phyloP scores from a whole-genome alignment of 352 stramenopile genomes.

The Blastocystis sp. region DNA sequence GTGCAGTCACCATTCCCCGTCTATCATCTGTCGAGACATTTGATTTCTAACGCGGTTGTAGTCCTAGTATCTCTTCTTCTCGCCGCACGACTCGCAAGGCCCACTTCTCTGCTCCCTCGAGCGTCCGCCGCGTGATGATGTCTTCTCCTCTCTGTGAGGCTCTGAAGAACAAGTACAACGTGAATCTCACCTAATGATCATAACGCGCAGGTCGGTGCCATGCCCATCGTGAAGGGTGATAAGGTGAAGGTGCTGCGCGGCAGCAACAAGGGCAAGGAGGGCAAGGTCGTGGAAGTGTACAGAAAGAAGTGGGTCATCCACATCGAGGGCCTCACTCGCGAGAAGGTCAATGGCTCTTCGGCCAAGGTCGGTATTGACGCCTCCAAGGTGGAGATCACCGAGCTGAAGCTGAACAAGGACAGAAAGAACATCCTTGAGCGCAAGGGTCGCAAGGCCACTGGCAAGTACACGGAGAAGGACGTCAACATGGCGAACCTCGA shows the following conservation, averaged over 20 bases:
- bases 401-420: conserved; percentile 99
- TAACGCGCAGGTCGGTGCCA: conserved; percentile 85
- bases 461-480: conserved; percentile 67
- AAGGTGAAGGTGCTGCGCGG: conserved; percentile 96
- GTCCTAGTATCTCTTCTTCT: conserved; percentile 78
- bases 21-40: not conserved
- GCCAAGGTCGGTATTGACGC: conserved; percentile 94
- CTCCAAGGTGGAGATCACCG: conserved; percentile 97
- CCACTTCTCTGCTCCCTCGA: conserved; percentile 95
- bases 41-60: conserved; percentile 46
- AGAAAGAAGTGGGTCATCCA: conserved; percentile 99
- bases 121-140: conserved; percentile 92
- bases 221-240: conserved; percentile 97
- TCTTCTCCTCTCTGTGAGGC: conserved; percentile 95
- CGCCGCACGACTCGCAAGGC: conserved; percentile 97
- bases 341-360: conserved; percentile 94
- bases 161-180: conserved; percentile 97
- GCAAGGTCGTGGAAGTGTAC: conserved; percentile 94
- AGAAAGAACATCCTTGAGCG: conserved; percentile 96
- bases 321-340: conserved; percentile 93
- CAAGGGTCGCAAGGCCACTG: conserved; percentile 83
- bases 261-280: conserved; percentile 93
- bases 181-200: conserved; percentile 77
- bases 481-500: conserved; percentile 75
- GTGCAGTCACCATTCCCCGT: not conserved